These are phyloP conservation scores for Albizia julibrissin DNA, from an alignment of 306 rosid genomes.

Conservation along the genomic window DNA sequence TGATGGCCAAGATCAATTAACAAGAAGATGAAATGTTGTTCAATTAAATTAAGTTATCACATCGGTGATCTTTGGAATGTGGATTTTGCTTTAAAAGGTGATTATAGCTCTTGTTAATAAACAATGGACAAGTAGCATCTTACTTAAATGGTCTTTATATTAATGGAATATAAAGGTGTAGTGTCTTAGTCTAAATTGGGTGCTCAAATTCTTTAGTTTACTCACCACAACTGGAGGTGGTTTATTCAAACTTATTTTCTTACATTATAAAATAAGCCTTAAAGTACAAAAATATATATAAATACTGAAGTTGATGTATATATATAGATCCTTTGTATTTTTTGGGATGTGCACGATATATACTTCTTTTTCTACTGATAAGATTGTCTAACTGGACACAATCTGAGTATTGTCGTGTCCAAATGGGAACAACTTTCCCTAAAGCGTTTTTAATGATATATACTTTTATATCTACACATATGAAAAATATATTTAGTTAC, in stretches of 20 bases:
- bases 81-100: constrained; percentile 39
- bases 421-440: too few relatives aligned
- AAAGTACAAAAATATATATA: neutral
- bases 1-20: constrained; percentile 24
- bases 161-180: constrained; percentile 48
- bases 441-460: too few relatives aligned
- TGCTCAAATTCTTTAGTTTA: neutral
- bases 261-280: neutral
- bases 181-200: constrained; percentile 18
- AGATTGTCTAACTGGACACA: too few relatives aligned
- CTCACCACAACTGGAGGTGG: neutral
- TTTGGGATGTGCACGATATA: neutral
- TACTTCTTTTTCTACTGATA: neutral
- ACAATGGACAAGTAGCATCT: constrained; percentile 2
- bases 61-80: constrained; percentile 34
- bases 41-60: constrained; percentile 39
- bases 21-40: constrained; percentile 30
- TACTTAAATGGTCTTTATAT: neutral
- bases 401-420: too few relatives aligned
- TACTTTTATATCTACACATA: too few relatives aligned
- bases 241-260: constrained; percentile 21
- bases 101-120: constrained; percentile 6
- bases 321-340: neutral
- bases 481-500: too few relatives aligned
- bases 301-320: neutral